Evolutionary conservation across 306 rosid species (phyloP), one percentile per base, ranked within the genome.

Genomic region (Vicia faba): DNA sequence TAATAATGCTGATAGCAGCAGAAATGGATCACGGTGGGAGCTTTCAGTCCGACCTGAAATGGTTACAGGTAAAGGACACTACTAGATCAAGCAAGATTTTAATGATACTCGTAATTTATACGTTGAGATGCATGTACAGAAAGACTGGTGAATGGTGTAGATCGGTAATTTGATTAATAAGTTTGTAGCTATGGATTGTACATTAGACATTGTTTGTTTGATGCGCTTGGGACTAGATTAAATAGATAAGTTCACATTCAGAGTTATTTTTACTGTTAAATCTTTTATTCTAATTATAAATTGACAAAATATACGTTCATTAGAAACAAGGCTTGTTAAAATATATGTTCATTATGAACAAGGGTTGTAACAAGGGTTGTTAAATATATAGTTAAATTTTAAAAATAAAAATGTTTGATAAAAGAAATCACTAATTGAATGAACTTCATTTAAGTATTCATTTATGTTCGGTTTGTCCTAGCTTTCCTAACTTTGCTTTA

Each of bases 1-100:
- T 68, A 89, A 79, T 69, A 83, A 77, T 67, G 69, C 70, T 55
- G 78, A 73, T 71, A 81, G 63, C 38, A 70, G 71, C 18, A 71
- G 75, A 66, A 90, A 74, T 68, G 79, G 75, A 44, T 75, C 62
- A 65, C 84, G 74, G 68, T 93, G 92, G 92, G 97, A 93, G 71
- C 88, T 93, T 53, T 90, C 99, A 7, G 14, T 88, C 69, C 86
- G 78, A 72, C 88, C 89, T 56, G 66, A 80, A 60, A 67, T 76
- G 58, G 66, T 90, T 65, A 19, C 86, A 61, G 96, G 98, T 89
- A 72, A 65, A 62, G 14, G 12, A 15, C n/a, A n/a, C n/a, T n/a
- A n/a, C 53, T 26, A 39, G 36, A 13, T 33, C 6, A 11, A 36
- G 49, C 53, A 68, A 29, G 36, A 40, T 45, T 33, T 40, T 33